A percentile compares a stretch with the other conserved stretches of the same genome.
Conservation (phyloP, 2,329 filamentous ascomycete genomes). For the Thermothelomyces thermophilus region DNA sequence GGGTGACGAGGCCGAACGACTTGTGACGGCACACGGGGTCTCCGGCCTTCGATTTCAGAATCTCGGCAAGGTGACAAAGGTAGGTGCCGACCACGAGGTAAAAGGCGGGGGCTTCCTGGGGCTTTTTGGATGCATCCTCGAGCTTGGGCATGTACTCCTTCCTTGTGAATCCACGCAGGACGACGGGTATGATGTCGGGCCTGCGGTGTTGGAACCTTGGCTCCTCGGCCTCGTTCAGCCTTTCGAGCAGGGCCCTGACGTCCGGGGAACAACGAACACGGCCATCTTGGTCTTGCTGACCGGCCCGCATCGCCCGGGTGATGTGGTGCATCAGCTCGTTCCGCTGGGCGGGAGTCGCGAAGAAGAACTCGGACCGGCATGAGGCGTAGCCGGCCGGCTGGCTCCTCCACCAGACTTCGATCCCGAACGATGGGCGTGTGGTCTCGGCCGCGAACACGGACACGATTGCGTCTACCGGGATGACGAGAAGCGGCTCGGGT, state of each 20-base stretch:
- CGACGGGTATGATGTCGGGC: constrained; percentile 46
- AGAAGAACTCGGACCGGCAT: constrained; percentile 43
- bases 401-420: constrained; percentile 53
- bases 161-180: constrained; percentile 39
- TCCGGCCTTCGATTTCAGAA: constrained; percentile 38
- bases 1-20: constrained; percentile 46
- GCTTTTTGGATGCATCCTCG: constrained; percentile 39
- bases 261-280: constrained; percentile 39
- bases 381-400: constrained; percentile 38
- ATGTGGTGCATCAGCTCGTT: constrained; percentile 46
- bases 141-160: constrained; percentile 32
- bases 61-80: constrained; percentile 46
- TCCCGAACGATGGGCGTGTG: constrained; percentile 42
- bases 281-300: constrained; percentile 23
- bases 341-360: constrained; percentile 41
- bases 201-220: constrained; percentile 30
- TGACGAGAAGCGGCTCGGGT: constrained; percentile 34
- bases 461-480: constrained; percentile 46
- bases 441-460: constrained; percentile 48
- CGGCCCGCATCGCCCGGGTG: constrained; percentile 31
- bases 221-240: constrained; percentile 41
- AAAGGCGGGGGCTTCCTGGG: constrained; percentile 44
- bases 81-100: constrained; percentile 50
- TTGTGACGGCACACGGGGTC: constrained; percentile 44
- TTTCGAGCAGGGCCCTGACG: constrained; percentile 40